Percentiles rank a stretch among this genome's conserved stretches.
Evolutionary conservation across 2,329 filamentous ascomycete species (phyloP).

Genomic region (Cyclaneusma minus): DNA sequence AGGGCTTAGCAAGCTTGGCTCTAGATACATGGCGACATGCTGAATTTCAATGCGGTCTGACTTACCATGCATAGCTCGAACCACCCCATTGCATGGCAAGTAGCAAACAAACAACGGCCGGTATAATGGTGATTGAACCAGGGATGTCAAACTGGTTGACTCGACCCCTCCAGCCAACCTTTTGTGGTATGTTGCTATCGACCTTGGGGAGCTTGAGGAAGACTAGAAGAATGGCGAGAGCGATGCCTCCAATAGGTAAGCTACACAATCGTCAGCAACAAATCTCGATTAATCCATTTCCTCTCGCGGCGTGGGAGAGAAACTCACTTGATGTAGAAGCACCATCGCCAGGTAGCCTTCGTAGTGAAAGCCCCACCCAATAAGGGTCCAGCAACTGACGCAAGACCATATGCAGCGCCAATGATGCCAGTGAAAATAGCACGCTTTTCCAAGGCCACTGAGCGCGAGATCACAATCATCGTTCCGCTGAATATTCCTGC

Average conservation of each 20-base stretch:
- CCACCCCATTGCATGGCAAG: conserved; percentile 18
- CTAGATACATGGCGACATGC: neutral
- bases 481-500: neutral
- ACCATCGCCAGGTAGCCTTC: conserved; percentile 21
- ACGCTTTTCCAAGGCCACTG: conserved; percentile 13
- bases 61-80: conserved; percentile 31
- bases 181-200: neutral
- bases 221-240: conserved; percentile 19
- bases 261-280: conserved; percentile 16
- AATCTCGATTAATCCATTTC: conserved; percentile 10
- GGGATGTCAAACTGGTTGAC: conserved; percentile 15
- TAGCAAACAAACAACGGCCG: conserved; percentile 20
- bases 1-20: neutral
- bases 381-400: conserved; percentile 14
- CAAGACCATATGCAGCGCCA: conserved; percentile 10
- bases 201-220: conserved; percentile 14
- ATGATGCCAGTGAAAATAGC: conserved; percentile 16
- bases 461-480: conserved; percentile 14
- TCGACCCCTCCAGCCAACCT: conserved; percentile 1
- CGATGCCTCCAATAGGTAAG: conserved; percentile 22
- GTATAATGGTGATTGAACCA: conserved; percentile 15
- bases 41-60: conserved; percentile 21
- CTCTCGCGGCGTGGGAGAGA: conserved; percentile 11
- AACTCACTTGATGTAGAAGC: conserved; percentile 24
- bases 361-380: conserved; percentile 18